Percentiles rank a stretch among this genome's conserved stretches.
Evolutionary conservation across 2,329 filamentous ascomycete genomes (phyloP).

Genomic region (Colletotrichum eleusines): DNA sequence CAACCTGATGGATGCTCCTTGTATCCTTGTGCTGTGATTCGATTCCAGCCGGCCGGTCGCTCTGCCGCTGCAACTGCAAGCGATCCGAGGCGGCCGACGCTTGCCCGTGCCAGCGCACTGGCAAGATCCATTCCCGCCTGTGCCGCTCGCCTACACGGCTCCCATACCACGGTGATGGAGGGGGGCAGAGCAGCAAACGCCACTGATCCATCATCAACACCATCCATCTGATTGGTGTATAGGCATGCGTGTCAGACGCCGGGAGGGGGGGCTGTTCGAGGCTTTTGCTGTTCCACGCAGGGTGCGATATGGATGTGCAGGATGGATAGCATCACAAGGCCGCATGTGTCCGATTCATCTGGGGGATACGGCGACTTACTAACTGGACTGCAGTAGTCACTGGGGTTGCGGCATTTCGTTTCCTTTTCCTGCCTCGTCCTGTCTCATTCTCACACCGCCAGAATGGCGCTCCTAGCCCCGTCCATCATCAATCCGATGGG

Average conservation of each 20-base stretch:
- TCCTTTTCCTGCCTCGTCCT: neutral
- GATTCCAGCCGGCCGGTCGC: conserved; percentile 18
- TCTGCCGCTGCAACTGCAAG: conserved; percentile 26
- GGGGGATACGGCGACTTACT: neutral
- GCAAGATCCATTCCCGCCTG: conserved; percentile 24
- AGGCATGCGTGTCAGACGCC: too few species aligned
- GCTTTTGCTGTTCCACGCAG: neutral
- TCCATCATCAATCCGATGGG: conserved; percentile 24
- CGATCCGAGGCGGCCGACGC: conserved; percentile 6
- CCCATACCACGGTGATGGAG: too few species aligned
- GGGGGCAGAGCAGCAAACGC: too few species aligned
- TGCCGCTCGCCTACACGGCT: conserved; percentile 26
- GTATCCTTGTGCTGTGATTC: neutral
- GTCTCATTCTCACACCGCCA: conserved; percentile 31
- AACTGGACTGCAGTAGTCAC: neutral
- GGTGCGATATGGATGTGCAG: conserved; percentile 7
- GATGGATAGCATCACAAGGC: neutral
- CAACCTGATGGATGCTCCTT: neutral
- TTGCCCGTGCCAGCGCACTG: conserved; percentile 18
- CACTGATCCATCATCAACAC: neutral
- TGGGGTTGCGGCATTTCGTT: neutral
- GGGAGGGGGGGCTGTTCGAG: neutral
- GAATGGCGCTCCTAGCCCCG: neutral
- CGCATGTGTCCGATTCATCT: neutral
- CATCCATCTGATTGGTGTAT: neutral